Evolutionary conservation across 179 eudicot species (phyloP).

Genomic region (Drosera spatulata): DNA sequence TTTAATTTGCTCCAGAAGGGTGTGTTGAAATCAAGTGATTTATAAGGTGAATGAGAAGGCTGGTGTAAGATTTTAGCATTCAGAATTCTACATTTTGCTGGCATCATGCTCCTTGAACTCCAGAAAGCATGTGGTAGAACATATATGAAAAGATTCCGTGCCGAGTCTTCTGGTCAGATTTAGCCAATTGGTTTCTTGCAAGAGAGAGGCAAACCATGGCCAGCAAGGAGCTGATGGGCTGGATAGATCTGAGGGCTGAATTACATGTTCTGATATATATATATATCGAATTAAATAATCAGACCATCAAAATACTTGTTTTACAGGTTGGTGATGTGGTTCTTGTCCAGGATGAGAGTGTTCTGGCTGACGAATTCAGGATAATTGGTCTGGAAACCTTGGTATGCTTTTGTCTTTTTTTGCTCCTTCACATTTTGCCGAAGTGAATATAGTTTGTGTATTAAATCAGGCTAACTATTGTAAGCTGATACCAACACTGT

Average conservation of each 20-base stretch:
- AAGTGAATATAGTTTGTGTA: too few relatives aligned
- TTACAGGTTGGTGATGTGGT: slow-evolving; percentile 78
- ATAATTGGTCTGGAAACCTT: slow-evolving; percentile 54
- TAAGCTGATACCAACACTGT: too few relatives aligned
- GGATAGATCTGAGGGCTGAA: neutral
- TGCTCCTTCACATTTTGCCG: neutral
- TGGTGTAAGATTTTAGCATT: neutral
- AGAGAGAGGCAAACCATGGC: too few relatives aligned
- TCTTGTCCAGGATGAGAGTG: slow-evolving; percentile 49
- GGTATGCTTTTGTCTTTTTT: slow-evolving; percentile 27
- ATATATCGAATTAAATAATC: neutral
- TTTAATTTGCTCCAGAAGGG: neutral
- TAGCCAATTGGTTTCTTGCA: too few relatives aligned
- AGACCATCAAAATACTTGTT: slow-evolving; percentile 6
- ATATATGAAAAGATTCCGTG: too few relatives aligned
- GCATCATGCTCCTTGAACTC: too few relatives aligned
- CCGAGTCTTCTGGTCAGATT: too few relatives aligned
- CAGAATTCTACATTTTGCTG: neutral
- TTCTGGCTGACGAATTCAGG: slow-evolving; percentile 34
- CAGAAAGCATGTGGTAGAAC: too few relatives aligned
- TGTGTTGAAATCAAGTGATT: neutral
- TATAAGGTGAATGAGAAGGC: neutral
- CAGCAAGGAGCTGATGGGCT: too few relatives aligned
- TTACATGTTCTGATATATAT: neutral
- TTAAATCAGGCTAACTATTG: too few relatives aligned